Evolutionary conservation across 1,139 yeast genomes (phyloP).

Genomic region (Kodamaea sp.): DNA sequence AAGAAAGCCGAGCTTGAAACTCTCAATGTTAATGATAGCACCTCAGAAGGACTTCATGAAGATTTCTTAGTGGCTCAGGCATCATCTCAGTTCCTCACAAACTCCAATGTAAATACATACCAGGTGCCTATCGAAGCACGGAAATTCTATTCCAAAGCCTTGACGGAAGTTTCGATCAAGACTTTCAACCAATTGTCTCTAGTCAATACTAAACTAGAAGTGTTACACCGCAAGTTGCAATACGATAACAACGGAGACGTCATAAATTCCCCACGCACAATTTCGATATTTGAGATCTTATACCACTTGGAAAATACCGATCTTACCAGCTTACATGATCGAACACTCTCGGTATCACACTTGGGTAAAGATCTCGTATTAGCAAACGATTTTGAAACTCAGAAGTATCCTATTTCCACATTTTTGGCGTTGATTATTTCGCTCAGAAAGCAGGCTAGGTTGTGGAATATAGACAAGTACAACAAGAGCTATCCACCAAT

Average conservation of each 20-base stretch:
- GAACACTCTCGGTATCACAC: conserved; percentile 16
- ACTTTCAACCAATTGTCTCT: conserved; percentile 17
- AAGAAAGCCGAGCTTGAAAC: conserved; percentile 3
- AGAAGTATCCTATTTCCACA: conserved; percentile 23
- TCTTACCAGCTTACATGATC: conserved; percentile 25
- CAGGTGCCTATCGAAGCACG: conserved; percentile 41
- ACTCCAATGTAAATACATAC: conserved; percentile 40
- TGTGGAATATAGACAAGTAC: conserved; percentile 42
- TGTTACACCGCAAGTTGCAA: conserved; percentile 57
- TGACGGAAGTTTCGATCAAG: conserved; percentile 31
- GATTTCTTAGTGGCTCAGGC: conserved; percentile 42
- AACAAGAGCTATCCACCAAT: conserved; percentile 40
- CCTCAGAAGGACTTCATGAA: conserved; percentile 12
- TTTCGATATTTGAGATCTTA: conserved; percentile 52
- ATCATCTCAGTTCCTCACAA: conserved; percentile 36
- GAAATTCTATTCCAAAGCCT: conserved; percentile 27
- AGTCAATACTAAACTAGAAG: conserved; percentile 43
- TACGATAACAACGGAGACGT: conserved; percentile 41
- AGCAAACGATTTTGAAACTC: conserved; percentile 11
- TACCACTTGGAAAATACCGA: conserved; percentile 29
- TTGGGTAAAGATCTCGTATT: conserved; percentile 17
- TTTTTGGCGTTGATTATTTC: conserved; percentile 49
- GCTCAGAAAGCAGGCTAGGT: conserved; percentile 48
- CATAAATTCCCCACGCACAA: conserved; percentile 43
- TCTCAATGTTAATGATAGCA: conserved; percentile 10